Evolutionary conservation across 2,329 filamentous ascomycete species (phyloP).

Genomic region (Cladophialophora carrionii): DNA sequence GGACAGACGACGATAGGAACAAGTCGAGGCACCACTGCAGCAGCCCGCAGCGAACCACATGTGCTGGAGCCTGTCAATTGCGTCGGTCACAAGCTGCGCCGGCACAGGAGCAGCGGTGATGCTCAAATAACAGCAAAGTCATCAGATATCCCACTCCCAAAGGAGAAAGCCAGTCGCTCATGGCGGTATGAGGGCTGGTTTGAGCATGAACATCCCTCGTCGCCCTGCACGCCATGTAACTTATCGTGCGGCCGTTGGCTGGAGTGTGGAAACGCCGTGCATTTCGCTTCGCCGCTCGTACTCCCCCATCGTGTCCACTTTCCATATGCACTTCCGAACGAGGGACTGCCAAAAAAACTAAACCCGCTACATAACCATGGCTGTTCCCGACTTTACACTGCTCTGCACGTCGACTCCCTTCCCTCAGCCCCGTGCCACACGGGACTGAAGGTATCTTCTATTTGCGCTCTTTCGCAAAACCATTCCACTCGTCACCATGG

Average conservation of each 20-base stretch:
- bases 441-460: slow-evolving; percentile 49
- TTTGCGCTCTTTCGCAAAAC: slow-evolving; percentile 30
- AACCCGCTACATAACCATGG: slow-evolving; percentile 35
- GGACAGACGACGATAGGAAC: slow-evolving; percentile 14
- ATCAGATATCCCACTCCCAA: slow-evolving; percentile 16
- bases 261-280: slow-evolving; percentile 1
- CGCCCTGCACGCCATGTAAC: background rate
- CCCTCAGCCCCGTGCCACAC: slow-evolving; percentile 48
- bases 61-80: slow-evolving; percentile 18
- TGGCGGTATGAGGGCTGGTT: slow-evolving; percentile 7
- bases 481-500: slow-evolving; percentile 36
- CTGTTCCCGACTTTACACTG: slow-evolving; percentile 29
- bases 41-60: slow-evolving; percentile 24
- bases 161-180: background rate
- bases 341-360: slow-evolving; percentile 22
- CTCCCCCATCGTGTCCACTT: slow-evolving; percentile 23
- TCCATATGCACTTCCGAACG: slow-evolving; percentile 16
- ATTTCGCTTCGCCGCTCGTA: slow-evolving; percentile 14
- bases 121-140: slow-evolving; percentile 14
- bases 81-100: slow-evolving; percentile 9
- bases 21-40: slow-evolving; percentile 26
- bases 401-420: slow-evolving; percentile 37
- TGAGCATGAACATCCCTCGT: slow-evolving; percentile 12
- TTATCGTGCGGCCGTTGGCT: background rate
- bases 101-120: slow-evolving; percentile 3